Base-by-base conservation (phyloP, 78 protist species). In the Isochrysis galbana region DNA sequence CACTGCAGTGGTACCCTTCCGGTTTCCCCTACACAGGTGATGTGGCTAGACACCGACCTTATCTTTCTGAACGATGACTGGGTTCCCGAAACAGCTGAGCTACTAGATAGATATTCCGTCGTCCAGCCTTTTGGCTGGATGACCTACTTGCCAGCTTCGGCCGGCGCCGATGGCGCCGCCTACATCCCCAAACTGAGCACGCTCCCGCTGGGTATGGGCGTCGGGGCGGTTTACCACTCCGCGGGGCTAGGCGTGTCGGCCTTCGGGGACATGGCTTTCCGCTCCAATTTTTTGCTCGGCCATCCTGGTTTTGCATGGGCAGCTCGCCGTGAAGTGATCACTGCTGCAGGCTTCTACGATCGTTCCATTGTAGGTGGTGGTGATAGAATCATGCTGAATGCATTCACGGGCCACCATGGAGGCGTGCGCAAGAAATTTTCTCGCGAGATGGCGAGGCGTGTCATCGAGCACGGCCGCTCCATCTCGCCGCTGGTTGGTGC, bases 171-270 rank as follows among this genome's bases (percentile, higher is more conserved):
- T 46, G 84, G 84, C 84, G 1, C 21, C 47, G 84, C 14, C n/a
- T 77, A 39, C 46, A 32, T 21, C 34, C 29, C 5, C 32, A 39
- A 10, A 29, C 84, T 77, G 48, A 46, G n/a, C 47, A 4, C 45
- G n/a, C 88, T 80, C 55, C 88, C 88, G 88, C 88, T 80, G 41
- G 88, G 88, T 29, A 36, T 14, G 55, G 88, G 88, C 88, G 88
- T 80, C 2, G 88, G 88, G 32, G 48, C 51, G 26, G 55, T 80
- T 5, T 80, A 44, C 88, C 88, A 80, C 88, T 23, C 55, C 21
- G 88, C 88, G 0, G 88, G 88, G 17, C 88, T 80, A 4, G 88
- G 48, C 7, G 17, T 80, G 29, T 38, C 7, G 19, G 0, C 51
- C 39, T 80, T 80, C 55, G 36, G 23, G 4, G 48, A 44, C 47